phyloP scores from a whole-genome alignment of 2,329 filamentous ascomycete species.

The Laburnicola sp. region DNA sequence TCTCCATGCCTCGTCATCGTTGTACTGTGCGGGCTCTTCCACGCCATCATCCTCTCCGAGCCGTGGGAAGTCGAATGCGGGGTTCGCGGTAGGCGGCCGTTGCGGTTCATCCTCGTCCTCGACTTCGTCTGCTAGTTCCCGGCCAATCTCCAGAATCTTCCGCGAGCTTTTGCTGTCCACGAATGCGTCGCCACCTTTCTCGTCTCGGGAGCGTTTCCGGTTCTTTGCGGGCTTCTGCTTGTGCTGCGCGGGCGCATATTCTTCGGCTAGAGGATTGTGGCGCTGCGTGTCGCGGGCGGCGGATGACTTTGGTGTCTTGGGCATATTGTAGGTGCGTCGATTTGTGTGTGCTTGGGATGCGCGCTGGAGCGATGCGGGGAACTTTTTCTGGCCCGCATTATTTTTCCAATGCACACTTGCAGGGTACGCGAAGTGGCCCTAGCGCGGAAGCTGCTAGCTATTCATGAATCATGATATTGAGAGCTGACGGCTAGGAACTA shows the following conservation, averaged over 20 bases:
- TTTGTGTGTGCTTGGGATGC: neutral
- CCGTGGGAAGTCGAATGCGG: slow-evolving; percentile 77
- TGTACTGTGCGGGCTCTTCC: slow-evolving; percentile 52
- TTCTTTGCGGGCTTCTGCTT: slow-evolving; percentile 68
- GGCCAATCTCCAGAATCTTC: slow-evolving; percentile 86
- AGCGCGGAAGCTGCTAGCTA: slow-evolving; percentile 5
- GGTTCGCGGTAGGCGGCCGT: slow-evolving; percentile 55
- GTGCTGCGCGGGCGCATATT: slow-evolving; percentile 73
- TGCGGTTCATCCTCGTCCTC: slow-evolving; percentile 53
- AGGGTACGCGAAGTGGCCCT: neutral
- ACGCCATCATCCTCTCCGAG: slow-evolving; percentile 57
- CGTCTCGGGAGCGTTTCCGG: slow-evolving; percentile 60
- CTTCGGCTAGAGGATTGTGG: slow-evolving; percentile 90
- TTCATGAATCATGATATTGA: neutral
- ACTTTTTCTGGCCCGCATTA: slow-evolving; percentile 8
- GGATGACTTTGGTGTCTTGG: slow-evolving; percentile 68
- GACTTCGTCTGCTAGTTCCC: slow-evolving; percentile 85
- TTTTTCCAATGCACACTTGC: slow-evolving; percentile 1
- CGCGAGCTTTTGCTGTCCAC: slow-evolving; percentile 86
- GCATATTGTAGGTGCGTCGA: slow-evolving; percentile 59
- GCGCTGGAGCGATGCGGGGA: slow-evolving; percentile 8
- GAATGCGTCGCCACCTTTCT: slow-evolving; percentile 67
- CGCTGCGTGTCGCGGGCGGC: slow-evolving; percentile 64
- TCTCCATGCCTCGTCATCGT: slow-evolving; percentile 67
- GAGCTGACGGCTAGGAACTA: neutral